Evolutionary conservation across 2,329 filamentous ascomycete species (phyloP).

Genomic region (Xylaria sp.): DNA sequence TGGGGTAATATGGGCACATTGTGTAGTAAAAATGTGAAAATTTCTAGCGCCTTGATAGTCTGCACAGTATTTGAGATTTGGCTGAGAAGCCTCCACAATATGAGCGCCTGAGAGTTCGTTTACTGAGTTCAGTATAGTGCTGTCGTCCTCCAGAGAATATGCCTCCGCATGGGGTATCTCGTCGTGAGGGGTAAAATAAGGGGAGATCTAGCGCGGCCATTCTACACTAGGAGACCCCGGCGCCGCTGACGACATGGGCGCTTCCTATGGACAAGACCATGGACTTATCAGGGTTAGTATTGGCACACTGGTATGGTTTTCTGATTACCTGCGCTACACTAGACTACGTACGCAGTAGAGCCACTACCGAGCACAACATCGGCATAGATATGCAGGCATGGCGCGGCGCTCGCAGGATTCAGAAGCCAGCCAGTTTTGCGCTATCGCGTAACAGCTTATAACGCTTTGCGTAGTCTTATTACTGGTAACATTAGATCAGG

Average conservation of each 20-base stretch:
- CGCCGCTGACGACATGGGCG: constrained; percentile 21
- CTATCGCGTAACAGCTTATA: constrained; percentile 12
- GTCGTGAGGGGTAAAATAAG: constrained; percentile 32
- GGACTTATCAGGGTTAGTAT: not conserved
- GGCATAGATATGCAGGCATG: constrained; percentile 1
- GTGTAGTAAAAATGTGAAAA: not conserved
- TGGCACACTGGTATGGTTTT: not conserved
- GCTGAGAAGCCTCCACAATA: constrained; percentile 13
- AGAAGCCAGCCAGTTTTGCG: not conserved
- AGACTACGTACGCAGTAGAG: not conserved
- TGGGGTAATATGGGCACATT: constrained; percentile 3
- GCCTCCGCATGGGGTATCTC: constrained; percentile 32
- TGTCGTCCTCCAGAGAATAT: constrained; percentile 1
- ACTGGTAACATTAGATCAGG: not conserved
- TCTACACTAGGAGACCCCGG: not conserved
- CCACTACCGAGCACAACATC: not conserved
- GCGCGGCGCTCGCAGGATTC: not conserved
- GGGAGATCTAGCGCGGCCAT: constrained; percentile 14
- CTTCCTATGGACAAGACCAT: constrained; percentile 2
- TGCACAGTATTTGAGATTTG: constrained; percentile 29
- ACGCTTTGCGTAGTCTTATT: not conserved
- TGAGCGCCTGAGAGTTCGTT: not conserved
- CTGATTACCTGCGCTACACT: not conserved
- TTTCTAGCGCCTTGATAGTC: not conserved
- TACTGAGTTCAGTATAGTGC: constrained; percentile 20